Conservation (phyloP, 352 stramenopile genomes). For the Plasmopara halstedii region DNA sequence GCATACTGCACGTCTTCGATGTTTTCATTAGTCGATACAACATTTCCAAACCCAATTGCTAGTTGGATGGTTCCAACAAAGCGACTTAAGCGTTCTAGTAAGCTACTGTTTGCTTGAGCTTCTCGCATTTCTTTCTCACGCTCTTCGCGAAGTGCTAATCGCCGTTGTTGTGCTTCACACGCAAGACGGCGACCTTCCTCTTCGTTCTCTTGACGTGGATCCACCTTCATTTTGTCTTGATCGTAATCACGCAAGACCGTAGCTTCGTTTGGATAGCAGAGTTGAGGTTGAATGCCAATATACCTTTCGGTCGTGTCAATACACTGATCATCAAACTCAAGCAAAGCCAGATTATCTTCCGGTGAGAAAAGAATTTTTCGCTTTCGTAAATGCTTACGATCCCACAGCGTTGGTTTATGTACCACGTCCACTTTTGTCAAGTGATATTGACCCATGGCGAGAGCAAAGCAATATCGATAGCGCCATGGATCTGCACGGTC, state of each 20-base stretch:
- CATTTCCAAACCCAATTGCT: constrained; percentile 23
- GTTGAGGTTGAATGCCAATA: constrained; percentile 29
- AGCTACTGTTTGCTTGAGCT: constrained; percentile 6
- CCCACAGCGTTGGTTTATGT: constrained; percentile 31
- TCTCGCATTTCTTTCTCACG: constrained; percentile 19
- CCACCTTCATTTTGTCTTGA: constrained; percentile 10
- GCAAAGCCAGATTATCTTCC: constrained; percentile 33
- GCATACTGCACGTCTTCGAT: constrained; percentile 62
- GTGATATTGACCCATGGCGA: constrained; percentile 54
- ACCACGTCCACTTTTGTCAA: constrained; percentile 34
- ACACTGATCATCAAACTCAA: constrained; percentile 46
- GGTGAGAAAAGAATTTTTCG: constrained; percentile 40
- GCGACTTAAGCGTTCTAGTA: constrained; percentile 6
- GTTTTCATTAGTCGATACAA: constrained; percentile 37
- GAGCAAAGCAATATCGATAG: constrained; percentile 53
- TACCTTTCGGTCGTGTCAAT: constrained; percentile 53
- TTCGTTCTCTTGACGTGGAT: constrained; percentile 31
- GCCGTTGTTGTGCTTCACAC: constrained; percentile 53
- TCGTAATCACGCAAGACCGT: constrained; percentile 14
- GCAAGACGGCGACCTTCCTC: constrained; percentile 53
- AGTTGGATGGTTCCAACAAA: constrained; percentile 2
- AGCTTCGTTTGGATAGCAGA: constrained; percentile 46
- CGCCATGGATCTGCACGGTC: constrained; percentile 46
- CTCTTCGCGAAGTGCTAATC: constrained; percentile 35
- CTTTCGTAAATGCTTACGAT: constrained; percentile 23